These are phyloP conservation scores for Trypanosomatidae sp. DNA, from an alignment of 208 protist genomes.

Conservation along the genomic window DNA sequence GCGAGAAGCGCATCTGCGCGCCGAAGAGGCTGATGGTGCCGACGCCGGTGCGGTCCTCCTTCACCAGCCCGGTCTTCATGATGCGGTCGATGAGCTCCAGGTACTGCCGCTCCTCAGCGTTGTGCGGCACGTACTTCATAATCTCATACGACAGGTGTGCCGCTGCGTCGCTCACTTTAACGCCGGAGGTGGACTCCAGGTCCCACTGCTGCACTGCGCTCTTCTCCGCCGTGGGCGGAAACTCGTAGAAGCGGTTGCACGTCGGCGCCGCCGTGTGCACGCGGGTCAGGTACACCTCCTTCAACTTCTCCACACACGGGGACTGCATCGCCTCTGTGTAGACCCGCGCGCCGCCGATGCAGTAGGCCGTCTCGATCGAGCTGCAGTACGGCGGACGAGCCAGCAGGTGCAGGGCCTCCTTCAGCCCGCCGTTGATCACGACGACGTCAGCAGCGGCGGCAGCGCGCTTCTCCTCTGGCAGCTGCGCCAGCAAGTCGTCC, in stretches of 20 bases:
- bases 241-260: slow-evolving; percentile 68
- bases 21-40: slow-evolving; percentile 97
- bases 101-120: slow-evolving; percentile 94
- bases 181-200: too few species aligned
- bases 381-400: slow-evolving; percentile 56
- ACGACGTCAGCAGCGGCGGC: slow-evolving; percentile 43
- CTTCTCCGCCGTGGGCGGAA: slow-evolving; percentile 43
- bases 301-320: slow-evolving; percentile 63
- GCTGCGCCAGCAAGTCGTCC: slow-evolving; percentile 38
- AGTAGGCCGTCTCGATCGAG: slow-evolving; percentile 87
- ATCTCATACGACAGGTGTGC: too few species aligned
- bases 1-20: slow-evolving; percentile 96
- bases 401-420: slow-evolving; percentile 52
- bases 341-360: slow-evolving; percentile 93
- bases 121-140: slow-evolving; percentile 73
- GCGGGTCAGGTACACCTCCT: slow-evolving; percentile 72
- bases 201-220: slow-evolving; percentile 36
- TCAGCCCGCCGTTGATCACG: slow-evolving; percentile 59
- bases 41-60: slow-evolving; percentile 96
- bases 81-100: slow-evolving; percentile 86
- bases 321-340: too few species aligned
- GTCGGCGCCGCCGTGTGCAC: slow-evolving; percentile 32
- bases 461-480: slow-evolving; percentile 54
- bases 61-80: slow-evolving; percentile 65
- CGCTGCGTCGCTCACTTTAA: too few species aligned